Conservation (phyloP, 2,329 filamentous ascomycete species). For the Chrysosporium keratinophilum region DNA sequence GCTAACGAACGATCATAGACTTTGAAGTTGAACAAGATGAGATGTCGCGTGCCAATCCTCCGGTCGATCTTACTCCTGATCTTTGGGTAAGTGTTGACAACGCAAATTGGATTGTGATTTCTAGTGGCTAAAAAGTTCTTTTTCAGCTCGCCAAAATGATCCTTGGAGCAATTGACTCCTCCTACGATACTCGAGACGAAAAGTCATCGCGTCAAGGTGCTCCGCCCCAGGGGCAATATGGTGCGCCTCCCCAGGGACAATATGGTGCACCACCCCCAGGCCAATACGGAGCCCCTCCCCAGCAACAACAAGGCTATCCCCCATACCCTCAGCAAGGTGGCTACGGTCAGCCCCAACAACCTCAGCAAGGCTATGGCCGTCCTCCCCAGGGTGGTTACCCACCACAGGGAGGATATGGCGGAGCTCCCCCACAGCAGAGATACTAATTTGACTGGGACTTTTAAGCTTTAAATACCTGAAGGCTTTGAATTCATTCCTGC, state of each 20-base stretch:
- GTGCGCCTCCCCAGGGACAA: slow-evolving; percentile 23
- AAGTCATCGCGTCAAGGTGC: slow-evolving; percentile 28
- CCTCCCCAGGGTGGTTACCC: slow-evolving; percentile 20
- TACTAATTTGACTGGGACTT: slow-evolving; percentile 12
- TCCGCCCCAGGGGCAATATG: slow-evolving; percentile 3
- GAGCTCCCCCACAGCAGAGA: slow-evolving; percentile 18
- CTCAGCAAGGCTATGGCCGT: slow-evolving; percentile 19
- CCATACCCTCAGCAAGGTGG: slow-evolving; percentile 19
- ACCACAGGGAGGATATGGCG: slow-evolving; percentile 20
- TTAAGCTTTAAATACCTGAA: no score
- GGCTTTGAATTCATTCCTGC: no score
- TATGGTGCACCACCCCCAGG: slow-evolving; percentile 20
- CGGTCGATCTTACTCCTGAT: slow-evolving; percentile 54
- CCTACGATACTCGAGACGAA: slow-evolving; percentile 57
- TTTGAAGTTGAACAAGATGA: slow-evolving; percentile 59
- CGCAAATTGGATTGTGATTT: no score
- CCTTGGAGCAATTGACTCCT: slow-evolving; percentile 55
- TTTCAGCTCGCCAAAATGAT: slow-evolving; percentile 52
- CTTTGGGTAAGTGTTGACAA: slow-evolving; percentile 49
- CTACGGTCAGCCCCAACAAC: slow-evolving; percentile 21
- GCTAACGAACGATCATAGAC: slow-evolving; percentile 36
- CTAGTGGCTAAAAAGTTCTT: neutral
- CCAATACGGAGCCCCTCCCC: slow-evolving; percentile 28
- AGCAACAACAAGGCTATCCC: slow-evolving; percentile 19
- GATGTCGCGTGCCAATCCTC: slow-evolving; percentile 52